These are phyloP conservation scores for Selaginella moellendorffii DNA, from an alignment of 75 land plant genomes.

Conservation along the genomic window DNA sequence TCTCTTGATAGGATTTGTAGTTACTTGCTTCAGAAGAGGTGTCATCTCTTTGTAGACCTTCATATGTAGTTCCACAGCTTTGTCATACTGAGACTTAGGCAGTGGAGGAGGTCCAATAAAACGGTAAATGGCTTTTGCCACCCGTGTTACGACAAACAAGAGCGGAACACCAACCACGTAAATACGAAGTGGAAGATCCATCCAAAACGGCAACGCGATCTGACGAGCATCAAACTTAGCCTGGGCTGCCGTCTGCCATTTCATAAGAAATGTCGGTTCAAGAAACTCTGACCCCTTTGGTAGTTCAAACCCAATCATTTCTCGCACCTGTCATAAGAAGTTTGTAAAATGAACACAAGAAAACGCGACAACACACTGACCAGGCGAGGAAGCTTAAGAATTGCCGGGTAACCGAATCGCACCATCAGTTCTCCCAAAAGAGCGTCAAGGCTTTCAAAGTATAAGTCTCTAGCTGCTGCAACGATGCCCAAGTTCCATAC, in stretches of 20 bases:
- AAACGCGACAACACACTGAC: neutral
- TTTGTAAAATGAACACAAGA: too few relatives aligned
- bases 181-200: constrained; percentile 36
- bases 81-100: neutral
- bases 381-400: constrained; percentile 14
- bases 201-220: constrained; percentile 29
- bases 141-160: constrained; percentile 17
- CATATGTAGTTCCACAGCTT: neutral
- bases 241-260: constrained; percentile 48
- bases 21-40: neutral
- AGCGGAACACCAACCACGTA: constrained; percentile 33
- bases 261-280: neutral
- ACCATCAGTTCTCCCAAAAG: constrained; percentile 48
- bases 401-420: constrained; percentile 39
- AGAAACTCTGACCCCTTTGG: constrained; percentile 3
- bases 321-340: constrained; percentile 6
- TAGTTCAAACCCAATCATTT: neutral
- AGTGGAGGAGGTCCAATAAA: neutral
- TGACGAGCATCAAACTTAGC: constrained; percentile 21
- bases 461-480: constrained; percentile 15
- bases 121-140: neutral
- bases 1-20: constrained; percentile 46
- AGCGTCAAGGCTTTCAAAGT: constrained; percentile 24
- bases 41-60: neutral
- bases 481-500: constrained; percentile 36